Base-by-base conservation (phyloP, 148 eudicot species). In the Vaccinium darrowii region DNA sequence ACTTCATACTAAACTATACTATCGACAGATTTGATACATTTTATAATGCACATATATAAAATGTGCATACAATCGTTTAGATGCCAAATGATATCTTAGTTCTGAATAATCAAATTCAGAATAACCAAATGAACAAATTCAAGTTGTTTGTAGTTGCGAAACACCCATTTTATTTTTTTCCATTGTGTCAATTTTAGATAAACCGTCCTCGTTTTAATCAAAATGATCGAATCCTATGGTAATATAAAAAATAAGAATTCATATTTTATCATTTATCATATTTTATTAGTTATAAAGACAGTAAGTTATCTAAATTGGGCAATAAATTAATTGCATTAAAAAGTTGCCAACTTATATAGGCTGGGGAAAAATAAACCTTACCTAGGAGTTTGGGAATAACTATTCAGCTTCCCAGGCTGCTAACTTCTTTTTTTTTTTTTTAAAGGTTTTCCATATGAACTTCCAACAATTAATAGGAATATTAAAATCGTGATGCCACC, bases 21-120 rank as follows among this genome's bases (percentile, higher is more conserved):
- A 50, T 50, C 52, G 10, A 50, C 52, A 39, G 43, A 39, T 39
- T 39, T 5, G 43, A 39, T 5, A 39, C 43, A 39, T 39, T 39
- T 33, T 33, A 33, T 33, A 33, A 33, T 33, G 36, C 36, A 33
- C 36, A 33, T n/a, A n/a, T n/a, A n/a, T 33, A 33, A 33, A 50
- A 7, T 63, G 23, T n/a, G 27, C 27, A 63, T 63, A 8, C 3
- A 5, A 63, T 63, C 30, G 9, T 3, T 62, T n/a, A n/a, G 15
- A 63, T 63, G 71, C 71, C 71, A 63, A 23, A 63, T 63, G 71
- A 63, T n/a, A 63, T 63, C 71, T 63, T 63, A 63, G 13, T 23
- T n/a, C 71, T n/a, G 13, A 63, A n/a, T 8, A 21, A 63, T 63
- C 23, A 63, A 63, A 63, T 63, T 62, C 27, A 21, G n/a, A 19